Percentiles rank a stretch among this genome's conserved stretches.
Conservation (phyloP, 163 green algal genomes). For the Coccomyxa subellipsoidea region DNA sequence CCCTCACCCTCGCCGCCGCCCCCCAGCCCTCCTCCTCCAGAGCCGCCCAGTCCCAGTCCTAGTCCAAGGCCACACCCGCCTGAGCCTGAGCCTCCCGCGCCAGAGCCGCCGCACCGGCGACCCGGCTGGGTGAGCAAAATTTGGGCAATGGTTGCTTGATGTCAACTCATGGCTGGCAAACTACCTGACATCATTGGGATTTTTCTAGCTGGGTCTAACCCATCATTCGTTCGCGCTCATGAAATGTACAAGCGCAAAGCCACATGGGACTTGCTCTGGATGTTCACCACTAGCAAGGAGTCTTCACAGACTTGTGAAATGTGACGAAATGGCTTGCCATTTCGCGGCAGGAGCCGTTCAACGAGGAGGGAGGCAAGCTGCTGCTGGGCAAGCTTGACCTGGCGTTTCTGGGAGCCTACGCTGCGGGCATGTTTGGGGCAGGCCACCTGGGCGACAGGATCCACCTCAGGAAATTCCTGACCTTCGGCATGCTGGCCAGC, state of each 20-base stretch:
- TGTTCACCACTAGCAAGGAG: too few species aligned
- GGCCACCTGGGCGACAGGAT: constrained; percentile 79
- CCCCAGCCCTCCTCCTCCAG: constrained; percentile 12
- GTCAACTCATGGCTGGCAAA: too few species aligned
- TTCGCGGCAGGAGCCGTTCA: constrained; percentile 53
- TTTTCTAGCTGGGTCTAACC: too few species aligned
- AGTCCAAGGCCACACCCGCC: constrained; percentile 1
- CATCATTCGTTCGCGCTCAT: too few species aligned
- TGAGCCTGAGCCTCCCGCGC: constrained; percentile 43
- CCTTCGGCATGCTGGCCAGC: constrained; percentile 71
- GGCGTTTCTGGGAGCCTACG: constrained; percentile 84
- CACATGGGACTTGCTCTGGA: too few species aligned
- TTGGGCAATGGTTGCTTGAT: too few species aligned
- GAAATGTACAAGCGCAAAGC: too few species aligned
- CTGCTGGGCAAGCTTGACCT: constrained; percentile 84
- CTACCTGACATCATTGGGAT: too few species aligned
- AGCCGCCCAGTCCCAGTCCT: constrained; percentile 18
- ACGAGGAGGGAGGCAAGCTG: constrained; percentile 66
- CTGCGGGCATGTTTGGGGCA: constrained; percentile 26
- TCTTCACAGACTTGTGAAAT: too few species aligned
- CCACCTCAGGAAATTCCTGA: constrained; percentile 86
- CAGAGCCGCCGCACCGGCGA: background rate
- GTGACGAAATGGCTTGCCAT: background rate
- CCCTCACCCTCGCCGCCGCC: constrained; percentile 14
- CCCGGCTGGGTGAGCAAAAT: background rate